Evolutionary conservation across 2,329 filamentous ascomycete species (phyloP).

Genomic region (Paramyrothecium roridum): DNA sequence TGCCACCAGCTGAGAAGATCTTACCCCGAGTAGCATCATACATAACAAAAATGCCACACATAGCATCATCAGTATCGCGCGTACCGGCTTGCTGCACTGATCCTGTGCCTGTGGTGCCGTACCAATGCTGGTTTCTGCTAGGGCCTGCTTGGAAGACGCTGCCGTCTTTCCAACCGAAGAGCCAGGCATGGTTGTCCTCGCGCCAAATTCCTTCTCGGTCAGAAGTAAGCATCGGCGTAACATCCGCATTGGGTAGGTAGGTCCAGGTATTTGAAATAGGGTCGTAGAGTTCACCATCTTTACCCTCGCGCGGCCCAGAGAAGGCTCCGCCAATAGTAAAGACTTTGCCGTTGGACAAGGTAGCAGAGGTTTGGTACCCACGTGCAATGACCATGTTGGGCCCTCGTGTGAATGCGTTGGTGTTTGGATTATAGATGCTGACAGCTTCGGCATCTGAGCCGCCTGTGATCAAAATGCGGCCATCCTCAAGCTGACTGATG

Average conservation of each 20-base stretch:
- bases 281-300: constrained; percentile 55
- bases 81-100: constrained; percentile 6
- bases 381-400: constrained; percentile 43
- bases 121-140: constrained; percentile 55
- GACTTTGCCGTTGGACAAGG: constrained; percentile 48
- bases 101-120: constrained; percentile 40
- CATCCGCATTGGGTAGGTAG: constrained; percentile 35
- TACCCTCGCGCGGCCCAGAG: constrained; percentile 43
- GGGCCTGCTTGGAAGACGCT: constrained; percentile 55
- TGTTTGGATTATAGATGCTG: constrained; percentile 41
- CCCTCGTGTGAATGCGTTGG: constrained; percentile 33
- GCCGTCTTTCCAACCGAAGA: constrained; percentile 40
- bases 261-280: constrained; percentile 43
- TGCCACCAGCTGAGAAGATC: constrained; percentile 48
- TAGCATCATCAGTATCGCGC: constrained; percentile 40
- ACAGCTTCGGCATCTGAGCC: constrained; percentile 45
- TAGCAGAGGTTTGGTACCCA: constrained; percentile 51
- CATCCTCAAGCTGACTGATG: constrained; percentile 44
- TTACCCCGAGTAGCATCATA: constrained; percentile 56
- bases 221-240: constrained; percentile 48
- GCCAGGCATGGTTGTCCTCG: constrained; percentile 28
- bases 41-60: constrained; percentile 53
- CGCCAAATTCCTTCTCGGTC: constrained; percentile 46
- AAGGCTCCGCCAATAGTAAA: constrained; percentile 59
- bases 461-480: constrained; percentile 48